A percentile compares a stretch with the other conserved stretches of the same genome.
These are phyloP conservation scores for Colletotrichum ledebouriae DNA, from an alignment of 2,329 filamentous ascomycete species.

Conservation along the genomic window DNA sequence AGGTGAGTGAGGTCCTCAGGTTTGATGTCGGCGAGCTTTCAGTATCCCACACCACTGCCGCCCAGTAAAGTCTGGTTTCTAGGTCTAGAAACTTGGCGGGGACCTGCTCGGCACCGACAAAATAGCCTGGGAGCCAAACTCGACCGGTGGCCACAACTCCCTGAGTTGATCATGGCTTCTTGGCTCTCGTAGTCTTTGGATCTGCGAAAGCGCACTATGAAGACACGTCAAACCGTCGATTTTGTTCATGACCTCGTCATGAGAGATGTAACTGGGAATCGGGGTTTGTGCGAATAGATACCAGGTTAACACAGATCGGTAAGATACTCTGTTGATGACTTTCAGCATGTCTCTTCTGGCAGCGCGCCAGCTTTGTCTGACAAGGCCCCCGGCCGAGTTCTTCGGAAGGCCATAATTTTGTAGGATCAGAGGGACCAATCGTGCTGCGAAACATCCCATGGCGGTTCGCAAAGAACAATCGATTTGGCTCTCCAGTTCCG, in stretches of 20 bases:
- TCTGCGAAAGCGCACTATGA: constrained; percentile 29
- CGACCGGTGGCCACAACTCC: neutral
- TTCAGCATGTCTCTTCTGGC: constrained; percentile 42
- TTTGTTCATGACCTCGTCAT: constrained; percentile 36
- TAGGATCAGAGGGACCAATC: constrained; percentile 16
- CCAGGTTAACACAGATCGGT: constrained; percentile 37
- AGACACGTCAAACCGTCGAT: constrained; percentile 36
- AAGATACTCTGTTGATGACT: constrained; percentile 37
- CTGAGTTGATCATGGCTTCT: neutral
- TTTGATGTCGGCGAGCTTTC: constrained; percentile 35
- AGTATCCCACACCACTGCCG: constrained; percentile 41
- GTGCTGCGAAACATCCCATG: constrained; percentile 18
- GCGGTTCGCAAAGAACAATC: constrained; percentile 10
- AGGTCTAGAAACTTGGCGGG: constrained; percentile 33
- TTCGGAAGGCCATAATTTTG: neutral
- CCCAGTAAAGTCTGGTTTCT: constrained; percentile 1
- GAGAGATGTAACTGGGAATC: constrained; percentile 31
- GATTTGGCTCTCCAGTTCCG: neutral
- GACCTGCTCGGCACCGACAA: neutral
- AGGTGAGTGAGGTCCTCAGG: constrained; percentile 36
- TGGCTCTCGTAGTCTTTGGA: constrained; percentile 34
- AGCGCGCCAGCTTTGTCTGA: constrained; percentile 28
- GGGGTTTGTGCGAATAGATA: constrained; percentile 38
- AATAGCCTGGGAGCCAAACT: neutral
- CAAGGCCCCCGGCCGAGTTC: constrained; percentile 12